Evolutionary conservation across 2,329 filamentous ascomycete species (phyloP).

Genomic region (Mycosphaerella arachidis): DNA sequence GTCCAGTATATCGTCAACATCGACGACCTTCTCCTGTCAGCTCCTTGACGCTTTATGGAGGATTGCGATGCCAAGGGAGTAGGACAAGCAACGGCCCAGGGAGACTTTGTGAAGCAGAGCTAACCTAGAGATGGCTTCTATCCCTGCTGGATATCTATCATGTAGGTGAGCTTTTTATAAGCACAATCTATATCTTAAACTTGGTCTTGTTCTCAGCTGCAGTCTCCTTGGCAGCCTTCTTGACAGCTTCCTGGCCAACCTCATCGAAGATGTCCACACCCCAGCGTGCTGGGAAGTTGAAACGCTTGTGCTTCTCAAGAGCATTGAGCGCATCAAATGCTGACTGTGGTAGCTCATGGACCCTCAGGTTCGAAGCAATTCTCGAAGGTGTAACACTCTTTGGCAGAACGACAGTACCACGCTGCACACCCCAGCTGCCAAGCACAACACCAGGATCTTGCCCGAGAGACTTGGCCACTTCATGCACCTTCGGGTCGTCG

Average conservation of each 20-base stretch:
- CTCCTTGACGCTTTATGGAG: neutral
- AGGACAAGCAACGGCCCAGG: neutral
- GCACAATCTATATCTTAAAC: constrained; percentile 23
- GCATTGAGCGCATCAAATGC: constrained; percentile 36
- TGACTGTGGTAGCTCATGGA: constrained; percentile 34
- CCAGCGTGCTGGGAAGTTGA: constrained; percentile 43
- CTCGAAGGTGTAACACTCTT: constrained; percentile 23
- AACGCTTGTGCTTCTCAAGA: constrained; percentile 42
- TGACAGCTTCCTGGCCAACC: constrained; percentile 36
- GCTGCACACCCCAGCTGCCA: constrained; percentile 15
- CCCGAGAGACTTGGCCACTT: constrained; percentile 13
- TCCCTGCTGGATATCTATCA: neutral
- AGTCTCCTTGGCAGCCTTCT: constrained; percentile 33
- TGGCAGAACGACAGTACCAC: constrained; percentile 20
- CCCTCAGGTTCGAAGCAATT: constrained; percentile 22
- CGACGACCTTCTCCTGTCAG: neutral
- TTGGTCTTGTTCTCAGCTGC: constrained; percentile 37
- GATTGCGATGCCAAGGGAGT: neutral
- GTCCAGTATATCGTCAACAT: neutral
- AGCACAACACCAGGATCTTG: constrained; percentile 16
- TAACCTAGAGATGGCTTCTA: neutral
- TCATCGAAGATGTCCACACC: constrained; percentile 46
- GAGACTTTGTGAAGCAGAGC: neutral
- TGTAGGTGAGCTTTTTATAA: neutral
- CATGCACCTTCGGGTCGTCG: constrained; percentile 19